Conservation (phyloP, 202 grass and related monocot species). For the Elaeis oleifera region DNA sequence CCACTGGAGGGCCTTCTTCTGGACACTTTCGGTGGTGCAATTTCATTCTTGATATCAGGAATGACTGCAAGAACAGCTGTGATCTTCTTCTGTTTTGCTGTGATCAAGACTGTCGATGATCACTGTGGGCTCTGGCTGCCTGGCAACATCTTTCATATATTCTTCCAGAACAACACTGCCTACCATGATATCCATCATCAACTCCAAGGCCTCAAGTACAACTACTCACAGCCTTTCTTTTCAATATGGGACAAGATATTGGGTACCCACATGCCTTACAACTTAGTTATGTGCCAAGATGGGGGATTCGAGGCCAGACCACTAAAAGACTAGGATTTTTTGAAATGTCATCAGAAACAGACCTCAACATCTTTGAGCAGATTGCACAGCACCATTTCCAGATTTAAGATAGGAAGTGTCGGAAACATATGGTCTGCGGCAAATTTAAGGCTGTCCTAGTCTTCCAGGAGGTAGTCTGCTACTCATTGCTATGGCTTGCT, state of each 20-base stretch:
- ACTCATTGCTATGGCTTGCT: too few relatives aligned
- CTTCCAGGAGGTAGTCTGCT: too few relatives aligned
- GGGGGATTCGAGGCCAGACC: constrained; percentile 10
- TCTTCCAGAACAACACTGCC: constrained; percentile 20
- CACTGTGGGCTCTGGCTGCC: constrained; percentile 12
- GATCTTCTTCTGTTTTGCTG: constrained; percentile 17
- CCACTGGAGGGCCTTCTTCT: constrained; percentile 16
- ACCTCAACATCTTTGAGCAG: too few relatives aligned
- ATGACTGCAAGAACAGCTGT: constrained; percentile 11
- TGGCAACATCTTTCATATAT: constrained; percentile 9
- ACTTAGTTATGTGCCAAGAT: background rate
- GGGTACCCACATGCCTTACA: constrained; percentile 16
- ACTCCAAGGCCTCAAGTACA: constrained; percentile 11
- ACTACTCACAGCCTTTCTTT: constrained; percentile 16
- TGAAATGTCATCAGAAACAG: too few relatives aligned
- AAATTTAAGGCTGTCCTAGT: too few relatives aligned
- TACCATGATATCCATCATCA: constrained; percentile 22
- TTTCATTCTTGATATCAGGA: constrained; percentile 11
- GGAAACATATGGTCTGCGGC: too few relatives aligned
- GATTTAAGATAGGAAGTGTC: too few relatives aligned
- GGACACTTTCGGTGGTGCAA: constrained; percentile 10
- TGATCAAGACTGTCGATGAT: constrained; percentile 11
- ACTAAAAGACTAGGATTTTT: background rate
- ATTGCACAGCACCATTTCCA: too few relatives aligned
- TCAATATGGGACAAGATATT: constrained; percentile 6